phyloP scores from a whole-genome alignment of 495 filamentous ascomycete species.

The Pseudevernia furfuracea region DNA sequence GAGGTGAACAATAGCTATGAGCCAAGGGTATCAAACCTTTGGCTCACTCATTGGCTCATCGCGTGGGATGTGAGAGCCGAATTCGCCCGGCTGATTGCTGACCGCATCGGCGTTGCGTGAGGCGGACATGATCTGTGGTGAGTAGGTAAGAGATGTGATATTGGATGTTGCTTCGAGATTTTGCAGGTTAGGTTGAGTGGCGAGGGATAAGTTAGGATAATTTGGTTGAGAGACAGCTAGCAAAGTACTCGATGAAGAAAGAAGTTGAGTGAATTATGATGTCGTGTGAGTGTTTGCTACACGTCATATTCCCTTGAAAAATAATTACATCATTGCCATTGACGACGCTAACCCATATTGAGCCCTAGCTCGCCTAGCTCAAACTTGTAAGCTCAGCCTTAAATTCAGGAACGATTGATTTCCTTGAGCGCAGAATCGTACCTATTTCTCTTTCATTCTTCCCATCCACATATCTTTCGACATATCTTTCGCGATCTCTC shows the following conservation, averaged over 20 bases:
- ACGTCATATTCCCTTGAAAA: not conserved
- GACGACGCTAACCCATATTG: slow-evolving; percentile 14
- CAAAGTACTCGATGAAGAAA: not conserved
- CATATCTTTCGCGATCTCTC: not conserved
- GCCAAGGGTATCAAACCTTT: slow-evolving; percentile 43
- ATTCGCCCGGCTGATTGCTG: slow-evolving; percentile 49
- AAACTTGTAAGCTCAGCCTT: slow-evolving; percentile 12
- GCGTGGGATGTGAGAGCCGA: slow-evolving; percentile 44
- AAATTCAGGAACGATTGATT: slow-evolving; percentile 7
- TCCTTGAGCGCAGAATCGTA: not conserved
- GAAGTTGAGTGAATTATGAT: slow-evolving; percentile 1
- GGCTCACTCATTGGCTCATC: slow-evolving; percentile 42
- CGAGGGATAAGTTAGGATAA: not conserved
- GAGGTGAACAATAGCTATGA: not conserved
- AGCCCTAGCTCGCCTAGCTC: too few relatives aligned
- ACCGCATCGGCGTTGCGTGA: slow-evolving; percentile 46
- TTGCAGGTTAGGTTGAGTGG: not conserved
- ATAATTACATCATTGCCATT: slow-evolving; percentile 12
- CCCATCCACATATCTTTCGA: not conserved
- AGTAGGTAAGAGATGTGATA: not conserved
- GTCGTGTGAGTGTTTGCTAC: not conserved
- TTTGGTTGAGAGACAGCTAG: not conserved
- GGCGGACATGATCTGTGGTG: slow-evolving; percentile 42
- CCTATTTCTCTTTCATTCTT: not conserved
- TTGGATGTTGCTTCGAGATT: not conserved